phyloP scores from a whole-genome alignment of 1,284 basidiomycete species.

The Naganishia albida region DNA sequence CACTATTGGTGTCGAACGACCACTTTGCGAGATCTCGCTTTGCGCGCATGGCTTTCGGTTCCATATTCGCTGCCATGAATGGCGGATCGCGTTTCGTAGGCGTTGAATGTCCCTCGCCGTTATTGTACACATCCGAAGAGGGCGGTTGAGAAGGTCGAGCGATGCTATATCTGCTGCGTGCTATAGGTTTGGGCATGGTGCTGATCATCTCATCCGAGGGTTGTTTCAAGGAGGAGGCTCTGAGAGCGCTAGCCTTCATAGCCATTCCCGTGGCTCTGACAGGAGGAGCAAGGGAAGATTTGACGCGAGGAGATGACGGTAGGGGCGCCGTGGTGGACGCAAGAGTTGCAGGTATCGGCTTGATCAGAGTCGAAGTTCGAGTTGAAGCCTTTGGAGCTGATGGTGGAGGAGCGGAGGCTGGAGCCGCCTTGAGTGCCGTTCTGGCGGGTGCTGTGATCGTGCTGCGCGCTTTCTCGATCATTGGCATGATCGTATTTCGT shows the following conservation, averaged over 20 bases:
- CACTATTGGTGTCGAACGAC: conserved; percentile 72
- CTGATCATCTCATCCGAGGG: conserved; percentile 38
- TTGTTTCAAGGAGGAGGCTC: conserved; percentile 43
- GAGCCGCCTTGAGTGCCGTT: background rate
- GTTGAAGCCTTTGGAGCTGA: conserved; percentile 4
- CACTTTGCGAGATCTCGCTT: conserved; percentile 77
- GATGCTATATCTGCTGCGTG: conserved; percentile 21
- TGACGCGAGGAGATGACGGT: conserved; percentile 47
- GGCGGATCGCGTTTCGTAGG: conserved; percentile 52
- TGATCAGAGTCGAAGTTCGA: conserved; percentile 37
- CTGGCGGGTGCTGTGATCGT: conserved; percentile 4
- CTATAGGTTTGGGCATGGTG: conserved; percentile 28
- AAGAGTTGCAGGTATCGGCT: conserved; percentile 27
- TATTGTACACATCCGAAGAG: background rate
- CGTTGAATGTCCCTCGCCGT: background rate
- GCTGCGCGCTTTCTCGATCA: conserved; percentile 69
- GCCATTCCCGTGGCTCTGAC: conserved; percentile 39
- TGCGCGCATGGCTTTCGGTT: conserved; percentile 71
- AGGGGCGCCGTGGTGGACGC: conserved; percentile 34
- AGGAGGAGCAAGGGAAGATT: conserved; percentile 38
- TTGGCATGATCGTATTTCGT: conserved; percentile 75
- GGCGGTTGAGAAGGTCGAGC: conserved; percentile 3
- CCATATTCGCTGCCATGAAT: conserved; percentile 70
- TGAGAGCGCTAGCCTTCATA: conserved; percentile 32
- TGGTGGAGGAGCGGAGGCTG: conserved; percentile 19